A percentile compares a stretch with the other conserved stretches of the same genome.
phyloP scores from a whole-genome alignment of 345 rosid genomes.

The Eucalyptus lansdowneana region DNA sequence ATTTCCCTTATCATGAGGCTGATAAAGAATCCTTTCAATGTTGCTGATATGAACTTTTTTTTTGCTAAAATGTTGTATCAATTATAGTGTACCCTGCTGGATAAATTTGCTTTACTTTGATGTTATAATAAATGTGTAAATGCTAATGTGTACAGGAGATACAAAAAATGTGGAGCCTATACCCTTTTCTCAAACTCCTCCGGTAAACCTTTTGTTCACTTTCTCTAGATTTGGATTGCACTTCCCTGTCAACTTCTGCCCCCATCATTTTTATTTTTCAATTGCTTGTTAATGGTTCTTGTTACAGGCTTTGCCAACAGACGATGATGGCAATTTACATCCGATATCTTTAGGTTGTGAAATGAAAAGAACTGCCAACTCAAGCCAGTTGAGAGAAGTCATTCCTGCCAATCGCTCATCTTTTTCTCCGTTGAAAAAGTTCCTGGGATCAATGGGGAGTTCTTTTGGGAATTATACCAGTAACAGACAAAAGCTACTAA shows the following conservation, averaged over 20 bases:
- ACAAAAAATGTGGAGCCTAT: not conserved
- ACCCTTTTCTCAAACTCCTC: not conserved
- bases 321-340: not conserved
- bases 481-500: conserved; percentile 9
- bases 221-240: not conserved
- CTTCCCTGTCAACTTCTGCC: not conserved
- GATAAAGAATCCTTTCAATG: not conserved
- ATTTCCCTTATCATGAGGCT: not conserved
- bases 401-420: conserved; percentile 75
- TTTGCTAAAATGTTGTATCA: no score
- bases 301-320: not conserved
- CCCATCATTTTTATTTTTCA: not conserved
- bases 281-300: not conserved
- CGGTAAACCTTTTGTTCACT: not conserved
- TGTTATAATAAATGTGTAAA: not conserved
- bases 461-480: conserved; percentile 11
- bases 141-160: not conserved
- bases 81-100: not conserved
- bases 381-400: conserved; percentile 26
- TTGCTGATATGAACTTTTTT: not conserved
- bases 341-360: conserved; percentile 13
- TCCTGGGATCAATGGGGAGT: conserved; percentile 21
- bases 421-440: conserved; percentile 21
- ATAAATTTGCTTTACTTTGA: not conserved
- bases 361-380: conserved; percentile 20